Conservation (phyloP, 1,284 basidiomycete species). For the Puccinia triticina region DNA sequence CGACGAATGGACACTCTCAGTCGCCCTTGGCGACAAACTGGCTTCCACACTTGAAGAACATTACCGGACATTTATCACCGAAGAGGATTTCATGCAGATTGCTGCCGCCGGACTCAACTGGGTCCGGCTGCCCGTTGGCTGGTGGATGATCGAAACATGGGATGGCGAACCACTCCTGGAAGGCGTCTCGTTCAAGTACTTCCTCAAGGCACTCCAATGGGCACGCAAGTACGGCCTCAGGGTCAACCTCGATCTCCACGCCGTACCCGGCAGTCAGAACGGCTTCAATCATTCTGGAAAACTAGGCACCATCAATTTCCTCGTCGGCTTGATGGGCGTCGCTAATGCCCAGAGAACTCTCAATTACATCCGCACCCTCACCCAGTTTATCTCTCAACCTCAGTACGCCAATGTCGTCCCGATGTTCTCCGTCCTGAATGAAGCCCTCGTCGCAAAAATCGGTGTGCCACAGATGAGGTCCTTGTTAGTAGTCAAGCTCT, state of each 20-base stretch:
- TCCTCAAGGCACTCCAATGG: conserved; percentile 76
- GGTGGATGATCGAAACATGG: conserved; percentile 81
- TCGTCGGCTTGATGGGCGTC: conserved; percentile 60
- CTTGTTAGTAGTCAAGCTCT: conserved; percentile 27
- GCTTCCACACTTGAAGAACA: conserved; percentile 57
- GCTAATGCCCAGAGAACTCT: conserved; percentile 88
- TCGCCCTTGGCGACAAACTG: conserved; percentile 69
- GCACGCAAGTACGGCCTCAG: conserved; percentile 85
- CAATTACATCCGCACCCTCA: conserved; percentile 81
- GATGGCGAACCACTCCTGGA: conserved; percentile 77
- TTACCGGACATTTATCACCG: conserved; percentile 67
- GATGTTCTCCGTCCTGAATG: conserved; percentile 54
- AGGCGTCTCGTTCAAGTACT: conserved; percentile 75
- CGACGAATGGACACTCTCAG: conserved; percentile 74
- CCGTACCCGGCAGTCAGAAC: conserved; percentile 67
- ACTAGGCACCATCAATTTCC: conserved; percentile 56
- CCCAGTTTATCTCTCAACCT: conserved; percentile 88
- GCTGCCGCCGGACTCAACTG: conserved; percentile 83
- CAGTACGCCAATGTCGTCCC: conserved; percentile 73
- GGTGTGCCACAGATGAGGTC: conserved; percentile 53
- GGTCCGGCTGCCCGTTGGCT: conserved; percentile 79
- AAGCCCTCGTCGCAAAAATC: conserved; percentile 54
- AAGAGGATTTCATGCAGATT: conserved; percentile 84
- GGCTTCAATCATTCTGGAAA: conserved; percentile 57
- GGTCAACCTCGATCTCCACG: conserved; percentile 81